These are phyloP conservation scores for Monilinia laxa DNA, from an alignment of 2,329 filamentous ascomycete genomes.

Conservation along the genomic window DNA sequence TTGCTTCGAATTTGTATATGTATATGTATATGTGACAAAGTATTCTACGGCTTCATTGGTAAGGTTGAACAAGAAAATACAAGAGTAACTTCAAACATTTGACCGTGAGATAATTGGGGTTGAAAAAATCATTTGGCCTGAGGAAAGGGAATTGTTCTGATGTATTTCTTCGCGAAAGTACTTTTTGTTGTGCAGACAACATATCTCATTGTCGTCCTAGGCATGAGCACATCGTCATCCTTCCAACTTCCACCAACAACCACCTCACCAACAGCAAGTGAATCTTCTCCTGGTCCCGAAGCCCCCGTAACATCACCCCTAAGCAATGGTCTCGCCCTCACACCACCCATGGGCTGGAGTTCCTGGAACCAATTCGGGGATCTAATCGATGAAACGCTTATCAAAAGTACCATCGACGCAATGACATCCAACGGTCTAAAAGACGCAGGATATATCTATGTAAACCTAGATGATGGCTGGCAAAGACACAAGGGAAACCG, in stretches of 20 bases:
- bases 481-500: slow-evolving; percentile 5
- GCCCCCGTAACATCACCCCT: slow-evolving; percentile 18
- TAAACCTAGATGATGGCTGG: slow-evolving; percentile 17
- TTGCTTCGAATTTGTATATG: not conserved
- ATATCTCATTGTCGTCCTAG: not conserved
- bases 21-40: not conserved
- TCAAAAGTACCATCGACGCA: not conserved
- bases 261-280: not conserved
- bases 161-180: not conserved
- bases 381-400: slow-evolving; percentile 44
- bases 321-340: slow-evolving; percentile 42
- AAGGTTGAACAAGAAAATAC: not conserved
- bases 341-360: slow-evolving; percentile 52
- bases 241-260: not conserved
- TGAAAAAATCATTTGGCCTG: not conserved
- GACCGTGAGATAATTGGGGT: not conserved
- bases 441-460: not conserved
- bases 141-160: not conserved
- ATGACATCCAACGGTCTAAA: not conserved
- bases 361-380: slow-evolving; percentile 55
- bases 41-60: not conserved
- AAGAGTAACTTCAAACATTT: no score
- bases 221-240: not conserved
- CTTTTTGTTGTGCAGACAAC: not conserved
- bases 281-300: not conserved